These are phyloP conservation scores for Chlamydomonas applanata DNA, from an alignment of 139 green algal genomes.

Conservation along the genomic window DNA sequence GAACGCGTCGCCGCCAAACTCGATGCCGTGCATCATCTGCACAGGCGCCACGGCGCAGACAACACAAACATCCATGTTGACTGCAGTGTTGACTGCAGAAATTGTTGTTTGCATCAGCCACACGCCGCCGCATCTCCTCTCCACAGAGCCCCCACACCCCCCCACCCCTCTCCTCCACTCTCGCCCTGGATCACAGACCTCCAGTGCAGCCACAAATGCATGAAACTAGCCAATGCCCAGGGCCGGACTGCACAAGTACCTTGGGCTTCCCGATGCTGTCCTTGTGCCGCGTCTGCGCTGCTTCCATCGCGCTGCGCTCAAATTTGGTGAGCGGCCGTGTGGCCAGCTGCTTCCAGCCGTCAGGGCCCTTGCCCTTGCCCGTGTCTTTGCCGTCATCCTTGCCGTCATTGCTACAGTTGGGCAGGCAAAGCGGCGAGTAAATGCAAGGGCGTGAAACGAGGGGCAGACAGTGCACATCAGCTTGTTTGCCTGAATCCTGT, in stretches of 20 bases:
- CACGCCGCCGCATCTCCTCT: too few relatives aligned
- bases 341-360: slow-evolving; percentile 31
- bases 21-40: slow-evolving; percentile 50
- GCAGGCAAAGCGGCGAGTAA: too few relatives aligned
- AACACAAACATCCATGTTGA: not conserved
- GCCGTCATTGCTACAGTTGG: not conserved
- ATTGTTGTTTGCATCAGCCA: too few relatives aligned
- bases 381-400: not conserved
- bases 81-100: too few relatives aligned
- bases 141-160: too few relatives aligned
- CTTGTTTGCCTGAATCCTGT: not conserved
- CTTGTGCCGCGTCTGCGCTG: slow-evolving; percentile 45
- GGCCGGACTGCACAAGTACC: not conserved
- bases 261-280: slow-evolving; percentile 32
- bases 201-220: too few relatives aligned
- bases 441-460: not conserved
- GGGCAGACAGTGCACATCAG: not conserved
- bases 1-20: slow-evolving; percentile 61
- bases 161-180: too few relatives aligned
- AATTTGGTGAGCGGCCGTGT: slow-evolving; percentile 47
- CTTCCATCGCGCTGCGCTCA: slow-evolving; percentile 40
- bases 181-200: too few relatives aligned
- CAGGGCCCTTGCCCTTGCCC: not conserved
- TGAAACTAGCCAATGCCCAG: too few relatives aligned
- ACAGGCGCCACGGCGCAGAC: too few relatives aligned